Evolutionary conservation across 805 yeast genomes (phyloP).

Genomic region (Clavispora santaluciae): DNA sequence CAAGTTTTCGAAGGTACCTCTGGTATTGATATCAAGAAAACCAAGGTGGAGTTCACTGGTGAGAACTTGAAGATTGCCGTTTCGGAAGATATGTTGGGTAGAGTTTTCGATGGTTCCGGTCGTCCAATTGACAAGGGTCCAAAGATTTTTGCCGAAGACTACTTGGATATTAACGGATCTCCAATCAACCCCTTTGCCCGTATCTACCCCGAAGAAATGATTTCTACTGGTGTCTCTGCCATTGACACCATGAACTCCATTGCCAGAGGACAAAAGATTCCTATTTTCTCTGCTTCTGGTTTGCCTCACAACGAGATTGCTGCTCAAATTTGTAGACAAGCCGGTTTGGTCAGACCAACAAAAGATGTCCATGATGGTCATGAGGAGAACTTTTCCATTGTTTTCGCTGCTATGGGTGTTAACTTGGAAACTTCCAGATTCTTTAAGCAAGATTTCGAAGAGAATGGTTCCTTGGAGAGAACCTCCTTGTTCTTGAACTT

Average conservation of each 20-base stretch:
- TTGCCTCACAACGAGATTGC: conserved; percentile 99
- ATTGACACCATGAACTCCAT: conserved; percentile 99
- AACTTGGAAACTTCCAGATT: conserved; percentile 97
- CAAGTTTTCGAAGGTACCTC: conserved; percentile 99
- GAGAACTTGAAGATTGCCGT: conserved; percentile 89
- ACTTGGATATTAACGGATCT: conserved; percentile 96
- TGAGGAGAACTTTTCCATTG: conserved; percentile 98
- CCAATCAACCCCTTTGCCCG: conserved; percentile 98
- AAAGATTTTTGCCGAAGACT: conserved; percentile 96
- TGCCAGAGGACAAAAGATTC: conserved; percentile 99
- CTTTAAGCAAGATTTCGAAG: conserved; percentile 99
- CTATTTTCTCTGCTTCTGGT: conserved; percentile 98
- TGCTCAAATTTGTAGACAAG: conserved; percentile 99
- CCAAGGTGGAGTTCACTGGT: conserved; percentile 96
- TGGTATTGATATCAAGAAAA: conserved; percentile 97
- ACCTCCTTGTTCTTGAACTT: conserved; percentile 93
- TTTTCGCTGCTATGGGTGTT: conserved; percentile 99
- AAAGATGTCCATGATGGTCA: conserved; percentile 99
- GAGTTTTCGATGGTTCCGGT: conserved; percentile 98
- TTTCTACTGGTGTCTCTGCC: conserved; percentile 97
- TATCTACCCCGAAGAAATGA: conserved; percentile 99
- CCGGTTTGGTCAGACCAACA: conserved; percentile 98
- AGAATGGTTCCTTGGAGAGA: conserved; percentile 97
- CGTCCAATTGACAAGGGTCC: conserved; percentile 98
- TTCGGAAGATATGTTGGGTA: conserved; percentile 94